Evolutionary conservation across 371 early-diverging fungal species (phyloP).

Genomic region (Blakeslea trispora): DNA sequence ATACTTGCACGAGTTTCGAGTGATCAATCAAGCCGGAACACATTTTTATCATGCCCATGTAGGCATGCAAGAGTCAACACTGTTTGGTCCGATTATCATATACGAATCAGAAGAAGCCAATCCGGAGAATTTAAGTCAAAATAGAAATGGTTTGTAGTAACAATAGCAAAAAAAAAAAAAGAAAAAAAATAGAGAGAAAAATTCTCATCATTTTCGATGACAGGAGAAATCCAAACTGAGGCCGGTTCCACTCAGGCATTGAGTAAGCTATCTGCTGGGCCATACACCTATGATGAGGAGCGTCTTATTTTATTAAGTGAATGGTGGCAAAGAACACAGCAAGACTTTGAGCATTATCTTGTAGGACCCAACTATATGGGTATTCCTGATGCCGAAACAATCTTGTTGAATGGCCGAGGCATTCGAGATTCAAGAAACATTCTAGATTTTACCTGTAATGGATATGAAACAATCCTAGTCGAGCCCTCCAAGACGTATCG

Average conservation of each 20-base stretch:
- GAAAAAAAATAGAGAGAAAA: neutral
- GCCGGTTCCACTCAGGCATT: no score
- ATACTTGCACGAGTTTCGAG: constrained; percentile 49
- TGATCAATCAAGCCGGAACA: constrained; percentile 51
- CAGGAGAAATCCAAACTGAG: no score
- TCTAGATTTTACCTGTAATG: constrained; percentile 25
- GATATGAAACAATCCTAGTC: constrained; percentile 28
- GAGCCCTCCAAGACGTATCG: constrained; percentile 27
- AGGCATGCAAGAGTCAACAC: constrained; percentile 40
- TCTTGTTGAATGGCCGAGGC: constrained; percentile 42
- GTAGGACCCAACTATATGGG: constrained; percentile 29
- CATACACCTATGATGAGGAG: constrained; percentile 48
- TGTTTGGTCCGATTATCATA: constrained; percentile 51
- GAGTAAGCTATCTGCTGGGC: constrained; percentile 8
- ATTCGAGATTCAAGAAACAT: constrained; percentile 15
- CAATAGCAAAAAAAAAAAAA: neutral
- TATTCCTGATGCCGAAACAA: constrained; percentile 40
- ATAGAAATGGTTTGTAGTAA: neutral
- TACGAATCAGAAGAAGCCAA: constrained; percentile 31
- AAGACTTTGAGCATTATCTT: constrained; percentile 27
- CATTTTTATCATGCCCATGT: constrained; percentile 57
- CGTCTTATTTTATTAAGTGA: constrained; percentile 41
- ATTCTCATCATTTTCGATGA: no score
- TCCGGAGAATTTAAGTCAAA: constrained; percentile 14
- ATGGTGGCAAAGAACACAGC: constrained; percentile 44